Percentiles rank a stretch among this genome's conserved stretches.
Conservation (phyloP, 108 stramenopile genomes). For the Skeletonema costatum region DNA sequence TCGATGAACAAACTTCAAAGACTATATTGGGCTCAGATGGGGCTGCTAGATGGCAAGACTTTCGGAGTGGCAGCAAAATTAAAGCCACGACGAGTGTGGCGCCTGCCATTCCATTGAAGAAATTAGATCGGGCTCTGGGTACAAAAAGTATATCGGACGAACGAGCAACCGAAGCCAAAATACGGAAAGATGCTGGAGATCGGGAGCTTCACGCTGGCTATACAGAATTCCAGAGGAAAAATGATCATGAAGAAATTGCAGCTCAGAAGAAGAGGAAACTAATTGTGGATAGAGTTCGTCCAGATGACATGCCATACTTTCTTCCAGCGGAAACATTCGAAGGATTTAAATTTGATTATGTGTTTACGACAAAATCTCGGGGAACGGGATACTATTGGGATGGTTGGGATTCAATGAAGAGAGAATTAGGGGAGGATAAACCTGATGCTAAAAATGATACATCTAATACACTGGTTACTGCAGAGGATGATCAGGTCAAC, state of each 20-base stretch:
- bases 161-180: conserved; percentile 57
- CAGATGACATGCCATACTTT: conserved; percentile 72
- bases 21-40: conserved; percentile 83
- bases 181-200: conserved; percentile 68
- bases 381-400: conserved; percentile 92
- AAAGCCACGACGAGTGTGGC: conserved; percentile 34
- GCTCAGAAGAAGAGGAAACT: conserved; percentile 56
- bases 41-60: conserved; percentile 77
- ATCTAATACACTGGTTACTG: background rate
- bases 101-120: conserved; percentile 76
- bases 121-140: conserved; percentile 67
- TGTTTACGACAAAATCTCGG: conserved; percentile 75
- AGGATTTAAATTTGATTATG: conserved; percentile 81
- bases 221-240: conserved; percentile 64
- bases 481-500: background rate
- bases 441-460: background rate
- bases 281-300: conserved; percentile 61
- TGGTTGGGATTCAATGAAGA: conserved; percentile 76
- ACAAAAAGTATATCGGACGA: conserved; percentile 74
- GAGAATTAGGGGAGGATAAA: conserved; percentile 37
- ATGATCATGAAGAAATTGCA: conserved; percentile 48
- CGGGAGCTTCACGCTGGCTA: conserved; percentile 58
- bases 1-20: conserved; percentile 80
- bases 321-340: conserved; percentile 61
- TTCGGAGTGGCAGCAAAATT: conserved; percentile 42